Evolutionary conservation across 805 yeast genomes (phyloP), one percentile per base, ranked within the genome.

Genomic region (Saccharomycopsis babjevae): DNA sequence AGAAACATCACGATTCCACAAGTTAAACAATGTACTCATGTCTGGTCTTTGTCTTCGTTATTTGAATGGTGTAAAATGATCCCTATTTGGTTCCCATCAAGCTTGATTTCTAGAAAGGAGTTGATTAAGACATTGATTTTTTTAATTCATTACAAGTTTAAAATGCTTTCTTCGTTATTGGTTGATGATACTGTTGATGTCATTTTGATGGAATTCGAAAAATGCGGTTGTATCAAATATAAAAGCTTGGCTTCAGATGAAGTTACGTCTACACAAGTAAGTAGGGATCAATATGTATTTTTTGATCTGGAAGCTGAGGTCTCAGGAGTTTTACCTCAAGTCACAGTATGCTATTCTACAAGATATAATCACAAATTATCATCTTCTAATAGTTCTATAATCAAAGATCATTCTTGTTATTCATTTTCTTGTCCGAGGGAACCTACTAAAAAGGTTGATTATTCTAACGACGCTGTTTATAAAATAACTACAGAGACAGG

Each of bases 51-150:
- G 15, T 77, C 79, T 0, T 75, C 74, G 20, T 71, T 84, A 3
- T 83, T 80, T 66, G 67, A 70, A 36, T 84, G 89, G 89, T 78
- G 84, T 7, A 73, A 77, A 59, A 73, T 79, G 36, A 73, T 82
- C 57, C 71, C 72, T 36, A 74, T 72, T 28, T 84, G 88, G 88
- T 75, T 80, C 20, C 81, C 79, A 55, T 83, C 78, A 58, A 76
- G 71, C 67, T 67, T 72, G 8, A 77, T 85, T n/a, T 74, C 83
- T 1, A 74, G 74, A 42, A 69, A 74, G 15, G 87, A 82, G 66
- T 79, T 83, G 63, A 77, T 78, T 60, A 82, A 79, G 65, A 77
- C 84, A 18, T 76, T 84, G 30, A 79, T 79, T 59, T 68, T 77
- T 52, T 69, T 84, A 39, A 68, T 83, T 57, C 82, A 78, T n/a